Evolutionary conservation across 73 alveolate species (phyloP).

Genomic region (Paramecium sonneborni): DNA sequence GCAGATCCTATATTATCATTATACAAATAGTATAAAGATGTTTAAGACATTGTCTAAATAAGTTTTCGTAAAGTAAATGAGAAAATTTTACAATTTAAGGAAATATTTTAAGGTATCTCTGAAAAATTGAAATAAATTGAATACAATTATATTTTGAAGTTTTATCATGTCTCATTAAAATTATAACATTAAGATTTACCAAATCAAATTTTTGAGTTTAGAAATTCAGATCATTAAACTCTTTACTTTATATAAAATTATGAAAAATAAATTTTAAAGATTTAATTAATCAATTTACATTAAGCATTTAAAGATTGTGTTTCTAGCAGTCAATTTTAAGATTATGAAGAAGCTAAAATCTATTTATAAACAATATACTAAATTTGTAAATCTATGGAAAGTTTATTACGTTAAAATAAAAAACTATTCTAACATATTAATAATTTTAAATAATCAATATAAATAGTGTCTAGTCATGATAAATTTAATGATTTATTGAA

Average conservation of each 20-base stretch:
- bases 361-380: not conserved
- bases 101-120: not conserved
- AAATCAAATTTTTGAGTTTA: not conserved
- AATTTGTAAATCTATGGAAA: not conserved
- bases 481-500: not conserved
- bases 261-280: not conserved
- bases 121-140: not conserved
- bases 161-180: conserved; percentile 8
- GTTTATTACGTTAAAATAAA: not conserved
- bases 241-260: not conserved
- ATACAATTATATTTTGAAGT: not conserved
- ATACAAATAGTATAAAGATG: not conserved
- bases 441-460: not conserved
- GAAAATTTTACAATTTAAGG: not conserved
- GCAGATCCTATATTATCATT: not conserved
- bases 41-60: not conserved
- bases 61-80: conserved; percentile 17
- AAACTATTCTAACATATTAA: not conserved
- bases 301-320: not conserved
- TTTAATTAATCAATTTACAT: not conserved
- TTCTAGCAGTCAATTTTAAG: not conserved
- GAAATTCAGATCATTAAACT: not conserved
- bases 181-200: not conserved
- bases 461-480: not conserved
- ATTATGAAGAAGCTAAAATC: not conserved